Evolutionary conservation across 2,329 filamentous ascomycete genomes (phyloP).

Genomic region (Aureobasidium lini): DNA sequence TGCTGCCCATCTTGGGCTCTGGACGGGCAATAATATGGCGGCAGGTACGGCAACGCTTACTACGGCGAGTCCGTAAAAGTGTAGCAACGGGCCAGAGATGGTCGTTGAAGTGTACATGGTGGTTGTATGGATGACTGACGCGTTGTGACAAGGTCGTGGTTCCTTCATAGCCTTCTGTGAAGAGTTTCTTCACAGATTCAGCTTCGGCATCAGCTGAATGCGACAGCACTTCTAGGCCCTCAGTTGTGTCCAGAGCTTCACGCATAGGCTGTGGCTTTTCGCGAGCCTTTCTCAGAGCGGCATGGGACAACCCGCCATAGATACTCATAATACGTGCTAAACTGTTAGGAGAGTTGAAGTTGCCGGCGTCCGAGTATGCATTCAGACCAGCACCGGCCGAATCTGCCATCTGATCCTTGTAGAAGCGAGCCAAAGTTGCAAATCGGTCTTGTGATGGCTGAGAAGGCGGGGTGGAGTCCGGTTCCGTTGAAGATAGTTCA

Average conservation of each 20-base stretch:
- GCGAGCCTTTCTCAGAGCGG: conserved; percentile 57
- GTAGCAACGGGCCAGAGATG: conserved; percentile 76
- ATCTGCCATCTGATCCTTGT: conserved; percentile 68
- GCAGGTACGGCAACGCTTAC: conserved; percentile 86
- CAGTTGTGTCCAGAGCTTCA: conserved; percentile 62
- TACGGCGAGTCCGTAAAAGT: conserved; percentile 81
- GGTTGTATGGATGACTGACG: conserved; percentile 35
- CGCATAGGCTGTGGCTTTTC: conserved; percentile 67
- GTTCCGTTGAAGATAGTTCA: conserved; percentile 6
- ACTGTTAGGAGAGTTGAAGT: conserved; percentile 68
- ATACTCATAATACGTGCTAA: conserved; percentile 85
- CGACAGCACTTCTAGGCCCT: conserved; percentile 58
- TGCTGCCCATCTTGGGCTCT: conserved; percentile 81
- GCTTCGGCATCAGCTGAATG: conserved; percentile 40
- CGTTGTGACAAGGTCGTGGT: conserved; percentile 51
- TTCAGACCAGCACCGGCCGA: conserved; percentile 45
- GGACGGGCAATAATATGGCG: conserved; percentile 93
- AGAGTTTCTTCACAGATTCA: conserved; percentile 47
- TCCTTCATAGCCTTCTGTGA: conserved; percentile 57
- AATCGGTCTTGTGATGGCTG: conserved; percentile 59
- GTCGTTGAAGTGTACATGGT: conserved; percentile 55
- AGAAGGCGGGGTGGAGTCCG: conserved; percentile 17
- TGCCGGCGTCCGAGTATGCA: conserved; percentile 47
- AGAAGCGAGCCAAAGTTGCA: conserved; percentile 67
- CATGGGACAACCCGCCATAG: conserved; percentile 61